These are phyloP conservation scores for Pseudogymnoascus sp. DNA, from an alignment of 2,329 filamentous ascomycete species.

Conservation along the genomic window DNA sequence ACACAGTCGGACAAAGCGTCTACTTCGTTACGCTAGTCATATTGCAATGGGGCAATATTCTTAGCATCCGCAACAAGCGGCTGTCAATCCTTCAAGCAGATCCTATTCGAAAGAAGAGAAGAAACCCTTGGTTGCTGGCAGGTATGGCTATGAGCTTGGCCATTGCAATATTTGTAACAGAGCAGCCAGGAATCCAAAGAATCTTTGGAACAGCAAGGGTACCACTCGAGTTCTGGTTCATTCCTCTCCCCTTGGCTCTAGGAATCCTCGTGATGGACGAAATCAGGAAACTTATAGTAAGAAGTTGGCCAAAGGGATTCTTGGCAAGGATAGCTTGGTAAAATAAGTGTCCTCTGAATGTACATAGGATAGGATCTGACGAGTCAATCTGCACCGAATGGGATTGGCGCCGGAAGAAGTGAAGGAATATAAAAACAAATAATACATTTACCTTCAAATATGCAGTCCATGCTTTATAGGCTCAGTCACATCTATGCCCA, in stretches of 20 bases:
- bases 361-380: neutral
- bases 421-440: conserved; percentile 12
- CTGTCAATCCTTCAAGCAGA: conserved; percentile 46
- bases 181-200: conserved; percentile 42
- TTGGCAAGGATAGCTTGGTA: conserved; percentile 45
- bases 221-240: conserved; percentile 46
- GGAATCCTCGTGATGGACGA: conserved; percentile 47
- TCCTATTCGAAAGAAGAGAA: conserved; percentile 38
- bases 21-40: conserved; percentile 50
- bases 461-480: neutral
- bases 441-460: neutral
- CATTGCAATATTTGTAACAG: conserved; percentile 48
- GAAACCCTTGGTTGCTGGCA: conserved; percentile 45
- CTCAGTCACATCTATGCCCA: neutral
- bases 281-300: conserved; percentile 42
- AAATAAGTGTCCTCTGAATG: neutral
- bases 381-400: neutral
- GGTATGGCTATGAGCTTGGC: conserved; percentile 40
- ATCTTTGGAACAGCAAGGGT: conserved; percentile 44
- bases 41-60: conserved; percentile 47
- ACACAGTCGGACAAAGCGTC: conserved; percentile 42
- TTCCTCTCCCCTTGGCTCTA: conserved; percentile 43
- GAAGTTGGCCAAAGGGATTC: conserved; percentile 37
- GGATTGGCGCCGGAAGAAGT: neutral
- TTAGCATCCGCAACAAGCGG: conserved; percentile 42